A percentile compares a stretch with the other conserved stretches of the same genome.
Evolutionary conservation across 2,329 filamentous ascomycete species (phyloP).

Genomic region (Albophoma yamanashiensis): DNA sequence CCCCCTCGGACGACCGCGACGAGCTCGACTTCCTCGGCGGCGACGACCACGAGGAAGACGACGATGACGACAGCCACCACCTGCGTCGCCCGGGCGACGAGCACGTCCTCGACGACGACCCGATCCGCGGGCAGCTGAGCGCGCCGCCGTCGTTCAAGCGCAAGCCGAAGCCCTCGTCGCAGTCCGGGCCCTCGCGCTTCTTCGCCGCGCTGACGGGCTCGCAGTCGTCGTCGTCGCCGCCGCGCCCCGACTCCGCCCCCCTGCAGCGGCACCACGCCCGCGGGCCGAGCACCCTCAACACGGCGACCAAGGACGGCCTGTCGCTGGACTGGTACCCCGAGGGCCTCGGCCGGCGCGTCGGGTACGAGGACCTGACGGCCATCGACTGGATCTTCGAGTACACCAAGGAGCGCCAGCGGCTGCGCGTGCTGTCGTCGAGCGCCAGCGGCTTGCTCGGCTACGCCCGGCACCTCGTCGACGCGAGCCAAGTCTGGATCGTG

Average conservation of each 20-base stretch:
- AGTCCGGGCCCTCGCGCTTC: conserved; percentile 35
- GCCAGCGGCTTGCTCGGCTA: conserved; percentile 64
- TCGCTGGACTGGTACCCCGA: conserved; percentile 79
- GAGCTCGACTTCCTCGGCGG: conserved; percentile 33
- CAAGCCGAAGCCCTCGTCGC: conserved; percentile 42
- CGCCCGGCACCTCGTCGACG: conserved; percentile 63
- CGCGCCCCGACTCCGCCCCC: conserved; percentile 1
- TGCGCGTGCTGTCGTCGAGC: conserved; percentile 63
- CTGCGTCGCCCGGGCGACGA: background rate
- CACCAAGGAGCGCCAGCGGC: conserved; percentile 83
- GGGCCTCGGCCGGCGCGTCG: conserved; percentile 78
- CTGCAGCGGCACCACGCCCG: background rate
- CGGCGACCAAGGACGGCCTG: conserved; percentile 32
- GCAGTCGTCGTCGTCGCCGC: background rate
- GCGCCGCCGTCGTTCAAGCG: conserved; percentile 61
- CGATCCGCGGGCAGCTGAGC: conserved; percentile 36
- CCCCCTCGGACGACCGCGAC: conserved; percentile 29
- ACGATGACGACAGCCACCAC: conserved; percentile 9
- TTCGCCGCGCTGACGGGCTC: conserved; percentile 28
- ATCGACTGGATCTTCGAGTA: conserved; percentile 99
- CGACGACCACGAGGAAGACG: conserved; percentile 23
- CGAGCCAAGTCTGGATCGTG: conserved; percentile 85
- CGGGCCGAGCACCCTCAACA: conserved; percentile 6
- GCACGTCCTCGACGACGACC: conserved; percentile 42
- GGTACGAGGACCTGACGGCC: conserved; percentile 90